phyloP scores from a whole-genome alignment of 2,329 filamentous ascomycete species.

The Stachybotrys elegans region DNA sequence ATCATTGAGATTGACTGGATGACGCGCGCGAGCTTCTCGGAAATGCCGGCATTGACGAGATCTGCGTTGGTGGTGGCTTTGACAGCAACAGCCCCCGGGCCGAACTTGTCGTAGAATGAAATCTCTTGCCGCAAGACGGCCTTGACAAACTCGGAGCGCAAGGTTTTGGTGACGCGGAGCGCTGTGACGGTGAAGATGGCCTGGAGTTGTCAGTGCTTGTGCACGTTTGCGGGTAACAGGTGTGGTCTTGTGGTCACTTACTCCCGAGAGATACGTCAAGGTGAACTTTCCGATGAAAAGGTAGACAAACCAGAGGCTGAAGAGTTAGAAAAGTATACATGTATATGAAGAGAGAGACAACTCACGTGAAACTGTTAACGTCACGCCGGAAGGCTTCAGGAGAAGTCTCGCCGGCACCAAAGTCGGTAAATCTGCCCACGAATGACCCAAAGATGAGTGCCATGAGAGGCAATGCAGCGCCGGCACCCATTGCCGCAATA shows the following conservation, averaged over 20 bases:
- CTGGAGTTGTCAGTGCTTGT: background rate
- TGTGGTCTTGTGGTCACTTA: background rate
- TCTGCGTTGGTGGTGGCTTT: slow-evolving; percentile 1
- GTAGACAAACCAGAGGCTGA: slow-evolving; percentile 2
- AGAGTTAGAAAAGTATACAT: too few relatives aligned
- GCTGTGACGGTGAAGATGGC: background rate
- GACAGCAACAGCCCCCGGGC: background rate
- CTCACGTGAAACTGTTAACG: background rate
- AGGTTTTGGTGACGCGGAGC: background rate
- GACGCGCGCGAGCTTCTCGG: slow-evolving; percentile 1
- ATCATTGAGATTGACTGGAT: slow-evolving; percentile 1
- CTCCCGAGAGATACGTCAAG: background rate
- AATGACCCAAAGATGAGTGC: slow-evolving; percentile 1
- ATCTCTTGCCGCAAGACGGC: background rate
- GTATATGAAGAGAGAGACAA: too few relatives aligned
- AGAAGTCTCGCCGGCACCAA: background rate
- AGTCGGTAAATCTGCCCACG: slow-evolving; percentile 1
- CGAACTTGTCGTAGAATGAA: background rate
- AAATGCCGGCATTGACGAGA: background rate
- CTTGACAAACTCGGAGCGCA: background rate
- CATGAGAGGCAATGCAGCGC: slow-evolving; percentile 1
- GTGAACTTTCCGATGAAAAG: slow-evolving; percentile 1
- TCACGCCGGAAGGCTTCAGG: background rate
- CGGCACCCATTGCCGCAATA: background rate
- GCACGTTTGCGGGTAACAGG: background rate